Evolutionary conservation across 2,329 filamentous ascomycete genomes (phyloP), one percentile per base, ranked within the genome.

Genomic region (Drechslerella coelobrocha): DNA sequence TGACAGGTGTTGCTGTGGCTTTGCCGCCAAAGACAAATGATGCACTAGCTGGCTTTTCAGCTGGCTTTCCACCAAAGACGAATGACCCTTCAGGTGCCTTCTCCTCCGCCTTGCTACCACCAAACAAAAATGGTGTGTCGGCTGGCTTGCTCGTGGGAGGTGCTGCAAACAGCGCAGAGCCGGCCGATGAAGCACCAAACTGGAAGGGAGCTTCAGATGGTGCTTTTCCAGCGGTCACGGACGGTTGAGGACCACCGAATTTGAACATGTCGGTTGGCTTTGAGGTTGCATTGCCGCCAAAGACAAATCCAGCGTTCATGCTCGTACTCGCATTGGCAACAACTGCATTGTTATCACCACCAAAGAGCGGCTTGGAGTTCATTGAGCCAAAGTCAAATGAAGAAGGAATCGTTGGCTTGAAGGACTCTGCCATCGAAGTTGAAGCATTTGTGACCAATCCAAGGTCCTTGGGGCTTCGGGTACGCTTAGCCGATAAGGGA

Each of bases 331-430:
- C 41, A 26, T 63, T 63, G 12, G 60, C 60, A 14, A 63, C 60
- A n/a, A 50, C 17, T 3, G 50, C 26, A 19, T 37, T 45, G 14
- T 62, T 63, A n/a, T 60, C 53, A 7, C n/a, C 48, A 10, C 66
- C 66, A n/a, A 71, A 71, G 19, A 45, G 27, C 5, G 59, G 59
- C 34, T 71, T 71, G 19, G 66, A 55, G 21, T 17, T 45, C 66
- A 63, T 71, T 0, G 52, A 27, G 10, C 66, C 66, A 39, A 72
- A 72, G 10, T 72, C 68, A 21, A 72, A 72, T 9, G 60, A 61
- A 8, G 68, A 7, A 5, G 61, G 54, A 12, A 66, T 31, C 5
- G 34, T 24, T 29, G 68, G 68, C 61, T 66, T 72, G 45, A 65
- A 66, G 1, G 68, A 61, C 29, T 66, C 61, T 0, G 55, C 55